phyloP scores from a whole-genome alignment of 2,329 filamentous ascomycete genomes.

The Claviceps sorghi region DNA sequence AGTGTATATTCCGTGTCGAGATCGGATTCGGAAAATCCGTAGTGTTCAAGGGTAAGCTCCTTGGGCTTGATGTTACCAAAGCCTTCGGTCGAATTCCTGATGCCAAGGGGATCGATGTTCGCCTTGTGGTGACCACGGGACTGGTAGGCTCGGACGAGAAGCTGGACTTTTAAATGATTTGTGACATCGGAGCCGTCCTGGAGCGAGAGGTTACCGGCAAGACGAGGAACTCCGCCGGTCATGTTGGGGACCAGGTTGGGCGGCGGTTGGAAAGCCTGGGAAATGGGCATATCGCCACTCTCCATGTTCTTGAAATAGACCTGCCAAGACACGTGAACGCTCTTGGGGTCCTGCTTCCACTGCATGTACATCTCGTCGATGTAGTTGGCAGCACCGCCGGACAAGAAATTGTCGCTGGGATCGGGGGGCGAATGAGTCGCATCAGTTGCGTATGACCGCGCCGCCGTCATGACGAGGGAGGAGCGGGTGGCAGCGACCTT shows the following conservation, averaged over 20 bases:
- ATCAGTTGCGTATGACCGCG: conserved; percentile 38
- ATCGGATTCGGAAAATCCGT: conserved; percentile 89
- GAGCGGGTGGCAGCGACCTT: conserved; percentile 32
- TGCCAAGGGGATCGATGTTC: conserved; percentile 89
- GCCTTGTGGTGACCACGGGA: conserved; percentile 97
- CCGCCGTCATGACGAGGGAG: conserved; percentile 32
- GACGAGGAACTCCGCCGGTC: conserved; percentile 59
- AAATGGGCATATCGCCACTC: conserved; percentile 91
- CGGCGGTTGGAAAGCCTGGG: conserved; percentile 90
- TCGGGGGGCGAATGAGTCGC: conserved; percentile 46
- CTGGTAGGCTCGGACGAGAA: conserved; percentile 94
- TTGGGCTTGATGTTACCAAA: conserved; percentile 81
- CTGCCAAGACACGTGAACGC: conserved; percentile 96
- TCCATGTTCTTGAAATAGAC: conserved; percentile 99
- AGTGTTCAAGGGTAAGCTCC: conserved; percentile 85
- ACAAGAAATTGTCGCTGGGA: conserved; percentile 89
- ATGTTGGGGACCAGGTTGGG: conserved; percentile 79
- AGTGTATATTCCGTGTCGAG: conserved; percentile 83
- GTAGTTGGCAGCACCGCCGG: conserved; percentile 95
- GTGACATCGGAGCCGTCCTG: conserved; percentile 68
- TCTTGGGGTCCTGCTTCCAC: conserved; percentile 87
- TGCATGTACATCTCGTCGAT: conserved; percentile 99
- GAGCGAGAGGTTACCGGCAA: conserved; percentile 54
- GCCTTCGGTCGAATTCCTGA: conserved; percentile 59
- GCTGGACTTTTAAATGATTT: conserved; percentile 95